phyloP scores from a whole-genome alignment of 805 yeast genomes.

The Kodamaea jinghongensis region DNA sequence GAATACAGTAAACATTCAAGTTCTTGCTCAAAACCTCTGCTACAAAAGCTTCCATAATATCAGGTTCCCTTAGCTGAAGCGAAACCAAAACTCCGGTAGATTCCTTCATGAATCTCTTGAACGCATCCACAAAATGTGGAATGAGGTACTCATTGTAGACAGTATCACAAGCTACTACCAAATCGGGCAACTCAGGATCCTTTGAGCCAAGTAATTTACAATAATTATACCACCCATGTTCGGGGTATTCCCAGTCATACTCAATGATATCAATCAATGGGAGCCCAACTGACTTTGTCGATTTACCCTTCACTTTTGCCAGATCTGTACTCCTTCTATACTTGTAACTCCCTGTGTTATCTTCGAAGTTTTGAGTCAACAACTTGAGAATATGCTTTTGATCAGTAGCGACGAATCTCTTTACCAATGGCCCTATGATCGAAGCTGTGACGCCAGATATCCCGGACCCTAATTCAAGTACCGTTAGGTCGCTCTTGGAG shows the following conservation, averaged over 20 bases:
- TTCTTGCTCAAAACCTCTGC: conserved; percentile 24
- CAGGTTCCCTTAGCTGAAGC: conserved; percentile 54
- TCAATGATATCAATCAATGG: conserved; percentile 45
- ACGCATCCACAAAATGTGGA: conserved; percentile 45
- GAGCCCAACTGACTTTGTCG: not conserved
- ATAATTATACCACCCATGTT: conserved; percentile 29
- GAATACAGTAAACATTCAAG: conserved; percentile 36
- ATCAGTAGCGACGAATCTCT: conserved; percentile 53
- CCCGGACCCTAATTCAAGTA: conserved; percentile 65
- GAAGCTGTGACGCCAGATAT: conserved; percentile 50
- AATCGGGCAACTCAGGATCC: conserved; percentile 32
- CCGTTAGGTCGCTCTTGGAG: conserved; percentile 17
- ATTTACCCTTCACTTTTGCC: not conserved
- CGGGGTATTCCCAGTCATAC: conserved; percentile 60
- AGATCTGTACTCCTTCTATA: conserved; percentile 1
- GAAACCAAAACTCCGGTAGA: conserved; percentile 42
- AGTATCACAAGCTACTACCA: conserved; percentile 61
- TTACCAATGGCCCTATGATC: conserved; percentile 31
- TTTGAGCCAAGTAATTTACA: conserved; percentile 9
- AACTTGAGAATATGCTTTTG: conserved; percentile 54
- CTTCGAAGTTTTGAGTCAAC: conserved; percentile 42
- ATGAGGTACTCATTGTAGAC: conserved; percentile 62
- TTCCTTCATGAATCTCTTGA: conserved; percentile 30
- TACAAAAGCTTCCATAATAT: conserved; percentile 48
- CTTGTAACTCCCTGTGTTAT: conserved; percentile 27